Conservation (phyloP, 768 basidiomycete genomes). For the Suillus brevipes region DNA sequence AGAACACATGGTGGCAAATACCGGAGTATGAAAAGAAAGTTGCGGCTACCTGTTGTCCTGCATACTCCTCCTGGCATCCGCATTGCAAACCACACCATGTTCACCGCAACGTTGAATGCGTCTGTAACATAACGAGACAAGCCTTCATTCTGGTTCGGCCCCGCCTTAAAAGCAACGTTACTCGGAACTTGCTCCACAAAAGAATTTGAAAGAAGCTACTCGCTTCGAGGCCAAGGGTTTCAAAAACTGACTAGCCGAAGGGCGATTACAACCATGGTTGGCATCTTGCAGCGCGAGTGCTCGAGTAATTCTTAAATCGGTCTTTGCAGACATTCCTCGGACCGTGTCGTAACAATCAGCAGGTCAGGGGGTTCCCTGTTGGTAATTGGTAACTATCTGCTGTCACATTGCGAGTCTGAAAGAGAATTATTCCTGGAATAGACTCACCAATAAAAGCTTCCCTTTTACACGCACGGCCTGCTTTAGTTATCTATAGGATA, state of each 20-base stretch:
- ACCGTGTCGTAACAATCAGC: not conserved
- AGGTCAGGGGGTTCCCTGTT: not conserved
- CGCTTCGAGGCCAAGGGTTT: conserved; percentile 1
- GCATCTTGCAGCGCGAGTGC: not conserved
- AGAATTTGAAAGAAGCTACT: not conserved
- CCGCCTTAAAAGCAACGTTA: not conserved
- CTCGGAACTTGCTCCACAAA: not conserved
- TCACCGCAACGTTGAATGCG: not conserved
- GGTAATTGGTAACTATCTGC: not conserved
- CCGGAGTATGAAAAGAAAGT: not conserved
- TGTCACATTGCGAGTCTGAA: not conserved
- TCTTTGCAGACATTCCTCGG: conserved; percentile 4
- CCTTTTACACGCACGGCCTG: not conserved
- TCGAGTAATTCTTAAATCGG: not conserved
- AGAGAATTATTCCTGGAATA: not conserved
- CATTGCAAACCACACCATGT: not conserved
- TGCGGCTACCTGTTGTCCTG: not conserved
- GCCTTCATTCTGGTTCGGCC: not conserved
- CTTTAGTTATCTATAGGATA: not conserved
- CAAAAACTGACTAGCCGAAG: not conserved
- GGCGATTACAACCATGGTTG: not conserved
- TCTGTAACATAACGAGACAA: not conserved
- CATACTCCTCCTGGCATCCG: not conserved
- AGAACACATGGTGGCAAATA: not conserved
- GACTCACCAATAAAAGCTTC: not conserved